Evolutionary conservation across 78 protist genomes (phyloP), one percentile per base, ranked within the genome.

Genomic region (Capsaspora owczarzaki): DNA sequence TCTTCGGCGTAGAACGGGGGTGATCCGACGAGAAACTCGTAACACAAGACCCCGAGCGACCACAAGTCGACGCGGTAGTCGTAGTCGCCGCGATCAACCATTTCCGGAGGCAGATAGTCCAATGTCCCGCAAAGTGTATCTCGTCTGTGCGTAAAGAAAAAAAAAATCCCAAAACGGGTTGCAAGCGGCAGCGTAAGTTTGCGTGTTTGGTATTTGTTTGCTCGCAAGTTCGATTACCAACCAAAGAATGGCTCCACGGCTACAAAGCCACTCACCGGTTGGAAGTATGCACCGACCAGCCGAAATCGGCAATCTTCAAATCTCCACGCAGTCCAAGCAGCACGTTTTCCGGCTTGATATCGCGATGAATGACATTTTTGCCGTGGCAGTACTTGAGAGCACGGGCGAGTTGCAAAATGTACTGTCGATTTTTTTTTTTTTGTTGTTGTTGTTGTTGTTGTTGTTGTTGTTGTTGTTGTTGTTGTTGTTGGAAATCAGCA

Each of bases 301-400:
- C 99, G 51, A 97, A 97, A 78, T 97, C 99, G 1, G 97, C 99
- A 40, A 97, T 85, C 86, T 96, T 96, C 35, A 97, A 71, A 31
- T 93, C 90, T 12, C 92, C 96, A 10, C n/a, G 66, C 31, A 29
- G 31, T 16, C 76, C 70, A 19, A 85, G 29, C 2, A 94, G 89
- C 4, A 94, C 84, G 76, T 95, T 95, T 43, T 95, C 98, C 14
- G 98, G 97, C 87, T 98, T 98, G 81, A 98, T 93, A 87, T 98
- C 99, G 0, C 99, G 82, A 83, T 98, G 99, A 33, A 98, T 94
- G 22, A 96, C 97, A 37, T 85, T 77, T 49, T 86, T 84, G 23
- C 76, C 75, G 76, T 96, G 99, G 42, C 90, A 91, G 87, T 92
- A 92, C 60, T 41, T 44, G 41, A 94, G 83, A 10, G 95, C 98